Evolutionary conservation across 805 yeast genomes (phyloP).

Genomic region (Candida fluviatilis): DNA sequence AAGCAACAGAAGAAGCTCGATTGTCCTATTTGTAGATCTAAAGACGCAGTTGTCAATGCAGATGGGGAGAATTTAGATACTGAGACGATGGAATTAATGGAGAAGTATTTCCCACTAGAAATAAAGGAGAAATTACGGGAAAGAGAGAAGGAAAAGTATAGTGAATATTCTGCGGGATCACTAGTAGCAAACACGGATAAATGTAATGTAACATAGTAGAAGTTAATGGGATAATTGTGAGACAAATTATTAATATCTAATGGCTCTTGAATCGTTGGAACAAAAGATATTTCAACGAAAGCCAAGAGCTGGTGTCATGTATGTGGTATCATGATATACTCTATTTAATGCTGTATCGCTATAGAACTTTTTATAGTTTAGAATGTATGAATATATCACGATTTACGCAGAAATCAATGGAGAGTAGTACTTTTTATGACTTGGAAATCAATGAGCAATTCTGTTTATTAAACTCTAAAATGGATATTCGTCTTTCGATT

Average conservation of each 20-base stretch:
- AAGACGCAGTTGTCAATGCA: constrained; percentile 51
- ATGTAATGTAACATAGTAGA: not conserved
- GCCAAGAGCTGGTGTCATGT: too few species aligned
- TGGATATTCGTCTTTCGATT: too few species aligned
- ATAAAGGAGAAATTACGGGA: constrained; percentile 58
- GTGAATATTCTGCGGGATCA: constrained; percentile 13
- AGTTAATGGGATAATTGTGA: too few species aligned
- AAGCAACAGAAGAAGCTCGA: constrained; percentile 54
- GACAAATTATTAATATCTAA: too few species aligned
- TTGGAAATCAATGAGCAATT: too few species aligned
- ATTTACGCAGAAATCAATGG: not conserved
- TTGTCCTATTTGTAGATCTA: constrained; percentile 65
- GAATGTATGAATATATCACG: not conserved
- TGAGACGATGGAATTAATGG: constrained; percentile 49
- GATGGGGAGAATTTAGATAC: constrained; percentile 57
- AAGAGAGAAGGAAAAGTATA: constrained; percentile 39
- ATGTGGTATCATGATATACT: too few species aligned
- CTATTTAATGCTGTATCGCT: too few species aligned
- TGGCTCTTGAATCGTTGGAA: too few species aligned
- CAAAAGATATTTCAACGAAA: too few species aligned
- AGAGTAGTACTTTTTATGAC: too few species aligned
- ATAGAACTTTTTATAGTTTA: too few species aligned
- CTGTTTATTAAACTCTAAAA: too few species aligned
- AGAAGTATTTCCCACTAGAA: constrained; percentile 61
- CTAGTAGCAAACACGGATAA: not conserved